A percentile compares a stretch with the other conserved stretches of the same genome.
phyloP scores from a whole-genome alignment of 805 yeast species.

The Candida stauntonica region DNA sequence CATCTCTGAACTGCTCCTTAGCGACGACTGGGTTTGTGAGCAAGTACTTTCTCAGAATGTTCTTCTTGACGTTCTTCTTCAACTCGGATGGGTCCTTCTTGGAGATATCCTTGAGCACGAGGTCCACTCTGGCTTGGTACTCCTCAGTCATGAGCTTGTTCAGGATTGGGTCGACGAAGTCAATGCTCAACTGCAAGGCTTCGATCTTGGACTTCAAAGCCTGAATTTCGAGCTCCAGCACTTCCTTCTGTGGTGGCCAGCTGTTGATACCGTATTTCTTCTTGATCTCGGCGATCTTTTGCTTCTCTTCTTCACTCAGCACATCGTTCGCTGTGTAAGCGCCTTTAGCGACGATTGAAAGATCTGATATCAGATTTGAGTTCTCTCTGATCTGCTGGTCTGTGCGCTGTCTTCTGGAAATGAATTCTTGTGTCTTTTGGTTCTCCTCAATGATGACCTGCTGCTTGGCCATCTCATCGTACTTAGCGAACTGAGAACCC shows the following conservation, averaged over 20 bases:
- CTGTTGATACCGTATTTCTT: slow-evolving; percentile 41
- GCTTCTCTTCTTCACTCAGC: slow-evolving; percentile 32
- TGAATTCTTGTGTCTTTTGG: slow-evolving; percentile 48
- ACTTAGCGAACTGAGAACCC: slow-evolving; percentile 87
- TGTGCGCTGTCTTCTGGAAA: slow-evolving; percentile 41
- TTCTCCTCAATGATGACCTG: slow-evolving; percentile 67
- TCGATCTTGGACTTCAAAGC: slow-evolving; percentile 27
- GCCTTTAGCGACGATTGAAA: slow-evolving; percentile 26
- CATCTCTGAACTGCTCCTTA: slow-evolving; percentile 19
- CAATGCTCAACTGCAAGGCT: slow-evolving; percentile 30
- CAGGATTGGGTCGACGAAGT: slow-evolving; percentile 33
- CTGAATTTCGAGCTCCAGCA: slow-evolving; percentile 37
- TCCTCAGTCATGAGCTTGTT: slow-evolving; percentile 33
- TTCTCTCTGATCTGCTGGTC: slow-evolving; percentile 26
- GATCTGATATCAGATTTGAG: slow-evolving; percentile 30
- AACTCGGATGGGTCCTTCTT: slow-evolving; percentile 35
- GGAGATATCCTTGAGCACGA: slow-evolving; percentile 34
- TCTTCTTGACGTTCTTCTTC: slow-evolving; percentile 58
- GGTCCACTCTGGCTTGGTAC: slow-evolving; percentile 33
- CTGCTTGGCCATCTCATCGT: slow-evolving; percentile 66
- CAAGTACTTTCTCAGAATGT: slow-evolving; percentile 63
- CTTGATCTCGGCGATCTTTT: slow-evolving; percentile 36
- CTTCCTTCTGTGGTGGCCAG: slow-evolving; percentile 42
- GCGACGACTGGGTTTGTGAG: slow-evolving; percentile 30
- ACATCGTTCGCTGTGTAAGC: slow-evolving; percentile 25